A percentile compares a stretch with the other conserved stretches of the same genome.
phyloP scores from a whole-genome alignment of 225 moss, liverwort and hornwort genomes.

The Asterella californica region DNA sequence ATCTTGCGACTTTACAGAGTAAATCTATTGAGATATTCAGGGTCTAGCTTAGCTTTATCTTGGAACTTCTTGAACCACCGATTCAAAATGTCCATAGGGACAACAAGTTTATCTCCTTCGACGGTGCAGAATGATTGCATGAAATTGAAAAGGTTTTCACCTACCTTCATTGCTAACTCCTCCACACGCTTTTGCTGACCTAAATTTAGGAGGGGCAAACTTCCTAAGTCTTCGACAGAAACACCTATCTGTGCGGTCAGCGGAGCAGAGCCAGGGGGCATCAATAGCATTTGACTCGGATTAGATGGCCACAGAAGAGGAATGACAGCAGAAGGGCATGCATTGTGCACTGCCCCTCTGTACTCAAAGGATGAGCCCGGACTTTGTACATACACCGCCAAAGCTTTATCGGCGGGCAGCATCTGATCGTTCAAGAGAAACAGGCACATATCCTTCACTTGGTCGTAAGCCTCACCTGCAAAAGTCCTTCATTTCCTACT shows the following conservation, averaged over 20 bases:
- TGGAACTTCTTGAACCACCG: conserved; percentile 99
- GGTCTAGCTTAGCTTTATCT: conserved; percentile 75
- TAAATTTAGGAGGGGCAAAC: conserved; percentile 68
- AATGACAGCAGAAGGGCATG: conserved; percentile 81
- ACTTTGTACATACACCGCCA: conserved; percentile 87
- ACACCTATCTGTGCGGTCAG: conserved; percentile 82
- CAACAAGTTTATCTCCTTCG: conserved; percentile 85
- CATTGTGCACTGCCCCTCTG: conserved; percentile 66
- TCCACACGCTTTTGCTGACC: conserved; percentile 88
- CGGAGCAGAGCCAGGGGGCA: conserved; percentile 66
- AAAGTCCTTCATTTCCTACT: background rate
- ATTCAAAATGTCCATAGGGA: conserved; percentile 87
- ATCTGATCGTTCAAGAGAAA: conserved; percentile 70
- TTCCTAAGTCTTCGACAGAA: conserved; percentile 75
- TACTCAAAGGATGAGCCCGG: conserved; percentile 91
- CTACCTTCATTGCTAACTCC: conserved; percentile 88
- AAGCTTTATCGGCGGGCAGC: conserved; percentile 64
- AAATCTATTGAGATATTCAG: conserved; percentile 79
- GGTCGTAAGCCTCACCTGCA: conserved; percentile 86
- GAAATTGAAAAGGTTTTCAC: conserved; percentile 91
- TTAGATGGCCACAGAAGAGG: conserved; percentile 79
- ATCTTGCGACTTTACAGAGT: conserved; percentile 39
- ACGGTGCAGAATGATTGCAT: conserved; percentile 92
- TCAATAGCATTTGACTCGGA: conserved; percentile 78
- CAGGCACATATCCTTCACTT: conserved; percentile 91